These are phyloP conservation scores for Anisodus tanguticus DNA, from an alignment of 257 asterid species.

Conservation along the genomic window DNA sequence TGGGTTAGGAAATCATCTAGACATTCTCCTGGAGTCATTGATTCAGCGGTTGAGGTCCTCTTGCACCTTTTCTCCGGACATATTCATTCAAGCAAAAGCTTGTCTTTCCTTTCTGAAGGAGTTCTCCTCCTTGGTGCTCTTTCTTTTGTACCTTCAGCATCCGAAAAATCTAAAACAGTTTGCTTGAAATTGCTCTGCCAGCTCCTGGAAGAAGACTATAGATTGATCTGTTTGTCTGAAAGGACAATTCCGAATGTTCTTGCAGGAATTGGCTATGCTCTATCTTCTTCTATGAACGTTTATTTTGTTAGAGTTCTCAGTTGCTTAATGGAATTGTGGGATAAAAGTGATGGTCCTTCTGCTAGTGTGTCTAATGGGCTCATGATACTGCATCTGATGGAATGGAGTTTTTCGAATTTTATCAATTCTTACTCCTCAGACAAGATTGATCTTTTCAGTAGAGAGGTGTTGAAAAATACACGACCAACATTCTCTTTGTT, in stretches of 20 bases:
- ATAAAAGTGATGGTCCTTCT: conserved; percentile 54
- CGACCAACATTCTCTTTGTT: conserved; percentile 54
- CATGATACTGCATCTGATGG: conserved; percentile 82
- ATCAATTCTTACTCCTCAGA: conserved; percentile 51
- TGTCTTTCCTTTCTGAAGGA: conserved; percentile 71
- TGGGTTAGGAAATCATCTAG: conserved; percentile 83
- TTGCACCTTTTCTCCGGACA: conserved; percentile 49
- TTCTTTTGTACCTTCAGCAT: conserved; percentile 56
- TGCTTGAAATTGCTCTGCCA: conserved; percentile 74
- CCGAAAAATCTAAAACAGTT: conserved; percentile 62
- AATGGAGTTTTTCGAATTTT: conserved; percentile 76
- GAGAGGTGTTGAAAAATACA: conserved; percentile 51
- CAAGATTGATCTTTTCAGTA: conserved; percentile 54
- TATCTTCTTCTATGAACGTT: conserved; percentile 56
- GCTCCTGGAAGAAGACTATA: conserved; percentile 59
- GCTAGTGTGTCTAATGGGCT: conserved; percentile 64
- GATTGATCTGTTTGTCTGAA: conserved; percentile 51
- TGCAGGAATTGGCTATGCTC: conserved; percentile 86
- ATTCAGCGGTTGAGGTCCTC: conserved; percentile 57
- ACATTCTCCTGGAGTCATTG: conserved; percentile 60
- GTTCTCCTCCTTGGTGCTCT: conserved; percentile 81
- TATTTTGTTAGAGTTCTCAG: conserved; percentile 57
- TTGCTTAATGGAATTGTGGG: conserved; percentile 65
- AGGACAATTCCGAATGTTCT: conserved; percentile 60
- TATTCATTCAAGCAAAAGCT: conserved; percentile 42